Conservation (phyloP, 441 rosid species). For the Kokia cookei region DNA sequence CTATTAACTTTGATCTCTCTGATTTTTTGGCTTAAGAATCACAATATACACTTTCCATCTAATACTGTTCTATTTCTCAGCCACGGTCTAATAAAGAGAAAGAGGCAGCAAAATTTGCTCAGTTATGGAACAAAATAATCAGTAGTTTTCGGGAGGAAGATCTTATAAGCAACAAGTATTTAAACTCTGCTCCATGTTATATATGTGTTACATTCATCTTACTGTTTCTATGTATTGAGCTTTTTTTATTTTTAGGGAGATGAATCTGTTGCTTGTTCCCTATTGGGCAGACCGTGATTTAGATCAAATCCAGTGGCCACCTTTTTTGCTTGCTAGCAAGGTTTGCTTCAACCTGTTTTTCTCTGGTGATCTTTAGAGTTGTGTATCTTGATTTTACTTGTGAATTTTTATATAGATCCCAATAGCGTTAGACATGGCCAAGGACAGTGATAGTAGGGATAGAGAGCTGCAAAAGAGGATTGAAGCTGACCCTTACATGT, state of each 20-base stretch:
- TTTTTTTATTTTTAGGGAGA: slow-evolving; percentile 62
- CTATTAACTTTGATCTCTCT: background rate
- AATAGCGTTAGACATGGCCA: slow-evolving; percentile 99
- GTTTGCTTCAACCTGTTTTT: slow-evolving; percentile 31
- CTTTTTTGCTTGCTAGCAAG: slow-evolving; percentile 98
- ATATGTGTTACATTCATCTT: background rate
- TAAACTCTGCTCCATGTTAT: background rate
- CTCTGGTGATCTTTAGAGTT: slow-evolving; percentile 2
- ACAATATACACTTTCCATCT: background rate
- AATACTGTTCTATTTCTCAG: slow-evolving; percentile 29
- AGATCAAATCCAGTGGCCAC: slow-evolving; percentile 96
- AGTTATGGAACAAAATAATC: slow-evolving; percentile 95
- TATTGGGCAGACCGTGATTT: slow-evolving; percentile 99
- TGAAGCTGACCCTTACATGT: slow-evolving; percentile 73
- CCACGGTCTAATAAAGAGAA: slow-evolving; percentile 59
- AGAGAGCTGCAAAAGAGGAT: slow-evolving; percentile 90
- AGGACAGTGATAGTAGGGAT: slow-evolving; percentile 92
- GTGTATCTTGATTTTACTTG: slow-evolving; percentile 4
- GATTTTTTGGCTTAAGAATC: background rate
- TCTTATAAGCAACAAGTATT: slow-evolving; percentile 77
- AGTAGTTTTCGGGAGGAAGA: slow-evolving; percentile 97
- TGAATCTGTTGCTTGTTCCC: slow-evolving; percentile 96
- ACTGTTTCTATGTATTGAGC: slow-evolving; percentile 6
- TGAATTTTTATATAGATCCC: slow-evolving; percentile 55
- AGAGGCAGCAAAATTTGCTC: slow-evolving; percentile 96